A percentile compares a stretch with the other conserved stretches of the same genome.
Conservation (phyloP, 129 eudicot species). For the Apium graveolens region DNA sequence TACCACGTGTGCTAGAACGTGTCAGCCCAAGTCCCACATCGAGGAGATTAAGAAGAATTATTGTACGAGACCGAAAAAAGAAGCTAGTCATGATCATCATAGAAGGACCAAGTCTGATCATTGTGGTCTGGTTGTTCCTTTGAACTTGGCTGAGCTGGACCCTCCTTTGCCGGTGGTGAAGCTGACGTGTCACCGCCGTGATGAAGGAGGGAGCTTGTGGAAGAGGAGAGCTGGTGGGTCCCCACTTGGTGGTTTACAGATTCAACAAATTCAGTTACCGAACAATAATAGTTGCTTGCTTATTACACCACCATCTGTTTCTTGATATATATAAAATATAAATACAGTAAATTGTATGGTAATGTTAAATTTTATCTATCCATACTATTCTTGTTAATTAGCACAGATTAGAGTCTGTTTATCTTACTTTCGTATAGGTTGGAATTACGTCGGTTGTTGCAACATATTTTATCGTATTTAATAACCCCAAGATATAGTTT, state of each 20-base stretch:
- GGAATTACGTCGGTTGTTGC: no score
- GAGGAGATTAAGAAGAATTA: no score
- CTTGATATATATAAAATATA: not conserved
- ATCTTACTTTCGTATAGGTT: no score
- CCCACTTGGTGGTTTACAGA: slow-evolving; percentile 24
- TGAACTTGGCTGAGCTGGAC: slow-evolving; percentile 39
- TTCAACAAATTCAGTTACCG: slow-evolving; percentile 24
- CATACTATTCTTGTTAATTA: no score
- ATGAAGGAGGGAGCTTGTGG: slow-evolving; percentile 31
- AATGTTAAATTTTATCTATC: no score
- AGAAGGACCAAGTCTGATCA: not conserved
- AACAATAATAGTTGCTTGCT: not conserved
- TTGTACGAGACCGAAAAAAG: not conserved
- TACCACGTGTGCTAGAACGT: not conserved
- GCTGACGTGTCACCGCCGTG: slow-evolving; percentile 11
- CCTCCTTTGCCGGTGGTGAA: slow-evolving; percentile 59
- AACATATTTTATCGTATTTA: no score
- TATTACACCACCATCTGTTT: slow-evolving; percentile 19
- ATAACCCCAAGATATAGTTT: no score
- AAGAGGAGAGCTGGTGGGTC: slow-evolving; percentile 30
- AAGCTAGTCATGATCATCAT: not conserved
- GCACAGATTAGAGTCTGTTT: no score
- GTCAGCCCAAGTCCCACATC: no score
- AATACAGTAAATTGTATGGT: not conserved
- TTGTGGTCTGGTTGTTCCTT: slow-evolving; percentile 9